Evolutionary conservation across 768 basidiomycete genomes (phyloP).

Genomic region (Hortiboletus flavorubellus): DNA sequence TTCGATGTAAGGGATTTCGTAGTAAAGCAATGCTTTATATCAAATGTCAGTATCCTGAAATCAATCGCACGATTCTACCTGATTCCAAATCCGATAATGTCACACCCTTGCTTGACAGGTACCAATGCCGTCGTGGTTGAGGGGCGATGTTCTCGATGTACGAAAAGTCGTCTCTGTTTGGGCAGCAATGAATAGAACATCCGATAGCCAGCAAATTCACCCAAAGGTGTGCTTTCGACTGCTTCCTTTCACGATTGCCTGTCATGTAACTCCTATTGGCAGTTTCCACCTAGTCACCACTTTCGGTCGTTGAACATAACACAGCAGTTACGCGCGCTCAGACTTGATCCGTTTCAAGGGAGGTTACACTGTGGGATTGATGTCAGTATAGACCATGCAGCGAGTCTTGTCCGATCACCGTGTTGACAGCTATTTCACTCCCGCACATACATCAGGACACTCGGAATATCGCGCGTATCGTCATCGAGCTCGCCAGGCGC

Average conservation of each 20-base stretch:
- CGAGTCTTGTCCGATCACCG: neutral
- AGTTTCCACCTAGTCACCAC: conserved; percentile 19
- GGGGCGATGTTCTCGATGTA: conserved; percentile 72
- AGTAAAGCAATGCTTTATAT: conserved; percentile 88
- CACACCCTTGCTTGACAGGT: conserved; percentile 39
- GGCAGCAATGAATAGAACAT: conserved; percentile 18
- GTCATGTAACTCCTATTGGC: neutral
- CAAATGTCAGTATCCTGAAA: conserved; percentile 48
- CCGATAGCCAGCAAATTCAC: conserved; percentile 8
- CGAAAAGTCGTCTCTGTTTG: conserved; percentile 55
- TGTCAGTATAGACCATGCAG: conserved; percentile 49
- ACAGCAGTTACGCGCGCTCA: conserved; percentile 71
- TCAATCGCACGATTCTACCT: neutral
- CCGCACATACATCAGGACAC: conserved; percentile 58
- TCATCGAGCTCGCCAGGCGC: conserved; percentile 71
- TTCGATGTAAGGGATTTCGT: conserved; percentile 83
- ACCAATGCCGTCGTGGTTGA: conserved; percentile 69
- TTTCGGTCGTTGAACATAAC: conserved; percentile 56
- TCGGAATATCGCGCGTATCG: conserved; percentile 81
- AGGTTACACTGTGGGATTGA: conserved; percentile 88
- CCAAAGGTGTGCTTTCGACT: conserved; percentile 14
- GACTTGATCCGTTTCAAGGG: conserved; percentile 74
- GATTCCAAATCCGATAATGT: conserved; percentile 7
- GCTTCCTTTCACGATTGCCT: neutral
- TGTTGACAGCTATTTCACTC: conserved; percentile 2